Evolutionary conservation across 2,329 filamentous ascomycete species (phyloP), one percentile per base, ranked within the genome.

Genomic region (Podosphaera fusca): DNA sequence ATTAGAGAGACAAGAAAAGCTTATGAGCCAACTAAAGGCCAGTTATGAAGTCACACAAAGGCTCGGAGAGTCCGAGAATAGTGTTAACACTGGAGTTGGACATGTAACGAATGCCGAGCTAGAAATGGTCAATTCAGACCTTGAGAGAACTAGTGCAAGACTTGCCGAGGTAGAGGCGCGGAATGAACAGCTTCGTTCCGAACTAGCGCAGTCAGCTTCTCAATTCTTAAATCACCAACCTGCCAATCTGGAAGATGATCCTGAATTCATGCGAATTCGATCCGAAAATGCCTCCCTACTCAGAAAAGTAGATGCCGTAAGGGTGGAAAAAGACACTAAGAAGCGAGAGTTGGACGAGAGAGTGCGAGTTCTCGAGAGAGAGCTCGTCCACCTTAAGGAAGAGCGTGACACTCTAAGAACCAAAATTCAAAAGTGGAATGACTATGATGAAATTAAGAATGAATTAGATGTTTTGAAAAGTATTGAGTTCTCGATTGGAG

Each of bases 401-500:
- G 92, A 96, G 67, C 82, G 86, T 61, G 88, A 95, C 59, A 74
- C 76, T 33, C 73, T 96, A 57, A 86, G 84, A 66, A 73, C 75
- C 42, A 95, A 92, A 70, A 78, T 96, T 2, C 81, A 87, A 61
- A 94, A 85, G 67, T 94, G 87, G 81, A 80, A 80, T 62, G 92
- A 98, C 68, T 98, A 98, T 67, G 89, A 96, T 38, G 90, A 96
- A 59, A 80, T 98, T 53, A 95, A 92, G 70, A 86, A 94, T 61
- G 94, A 98, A 69, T 76, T 98, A 2, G 90, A 96, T 65, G 89
- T 96, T 60, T 78, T 98, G 59, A 95, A 95, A 78, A 94, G 90
- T 63, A 95, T 98, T 64, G 92, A 98, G 68, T 95, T 98, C 64
- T 86, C 90, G 1, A 90, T 87, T 0, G 89, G 87, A 6, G 85